Conservation (phyloP, 108 stramenopile genomes). For the Bacterosira constricta region DNA sequence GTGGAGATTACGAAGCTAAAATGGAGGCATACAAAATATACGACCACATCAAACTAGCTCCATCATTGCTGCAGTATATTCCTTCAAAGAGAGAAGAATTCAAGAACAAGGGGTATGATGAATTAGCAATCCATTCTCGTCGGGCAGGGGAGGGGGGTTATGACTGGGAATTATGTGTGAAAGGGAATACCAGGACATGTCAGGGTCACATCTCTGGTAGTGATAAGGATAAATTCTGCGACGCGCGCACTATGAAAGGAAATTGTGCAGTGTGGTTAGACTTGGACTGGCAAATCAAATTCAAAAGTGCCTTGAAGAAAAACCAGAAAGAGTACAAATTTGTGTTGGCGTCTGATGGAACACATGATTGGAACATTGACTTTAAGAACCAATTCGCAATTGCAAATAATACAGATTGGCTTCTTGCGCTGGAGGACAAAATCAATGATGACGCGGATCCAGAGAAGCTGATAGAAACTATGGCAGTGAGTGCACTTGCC, state of each 20-base stretch:
- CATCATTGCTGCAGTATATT: constrained; percentile 33
- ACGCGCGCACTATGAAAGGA: constrained; percentile 43
- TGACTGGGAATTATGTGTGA: constrained; percentile 46
- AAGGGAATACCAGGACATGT: constrained; percentile 42
- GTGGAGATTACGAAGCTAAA: constrained; percentile 44
- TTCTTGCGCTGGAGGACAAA: constrained; percentile 22
- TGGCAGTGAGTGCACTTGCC: constrained; percentile 24
- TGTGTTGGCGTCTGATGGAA: constrained; percentile 45
- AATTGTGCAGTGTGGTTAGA: constrained; percentile 51
- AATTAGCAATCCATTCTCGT: constrained; percentile 46
- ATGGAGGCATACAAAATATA: constrained; percentile 41
- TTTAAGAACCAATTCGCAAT: constrained; percentile 41
- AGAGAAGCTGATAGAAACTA: constrained; percentile 9
- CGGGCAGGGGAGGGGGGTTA: constrained; percentile 50
- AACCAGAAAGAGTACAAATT: constrained; percentile 41
- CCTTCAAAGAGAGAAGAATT: constrained; percentile 44
- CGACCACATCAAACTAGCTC: constrained; percentile 32
- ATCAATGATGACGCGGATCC: constrained; percentile 2
- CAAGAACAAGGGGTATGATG: constrained; percentile 32
- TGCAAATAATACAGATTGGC: constrained; percentile 48
- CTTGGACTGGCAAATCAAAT: constrained; percentile 49
- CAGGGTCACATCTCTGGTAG: constrained; percentile 11
- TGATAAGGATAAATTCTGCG: constrained; percentile 21
- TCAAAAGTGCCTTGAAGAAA: constrained; percentile 24
- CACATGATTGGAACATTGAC: constrained; percentile 49